These are phyloP conservation scores for Monosporascus sp. DNA, from an alignment of 2,329 filamentous ascomycete species.

Conservation along the genomic window DNA sequence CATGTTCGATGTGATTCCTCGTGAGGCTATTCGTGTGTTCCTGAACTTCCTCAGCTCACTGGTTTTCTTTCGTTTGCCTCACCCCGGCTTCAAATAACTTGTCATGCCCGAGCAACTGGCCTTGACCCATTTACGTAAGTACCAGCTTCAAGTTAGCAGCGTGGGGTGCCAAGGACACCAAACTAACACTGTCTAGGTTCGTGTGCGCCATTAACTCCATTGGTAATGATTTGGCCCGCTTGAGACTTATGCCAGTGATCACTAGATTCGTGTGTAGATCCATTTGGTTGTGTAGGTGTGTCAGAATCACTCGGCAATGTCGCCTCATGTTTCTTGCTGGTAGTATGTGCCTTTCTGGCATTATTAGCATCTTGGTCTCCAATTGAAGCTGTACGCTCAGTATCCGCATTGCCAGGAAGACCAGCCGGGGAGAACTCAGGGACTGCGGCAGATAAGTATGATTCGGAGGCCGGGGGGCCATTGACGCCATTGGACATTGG, in stretches of 20 bases:
- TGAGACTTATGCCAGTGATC: neutral
- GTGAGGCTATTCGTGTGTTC: neutral
- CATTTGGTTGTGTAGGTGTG: neutral
- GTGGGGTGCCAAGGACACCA: neutral
- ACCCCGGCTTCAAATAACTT: neutral
- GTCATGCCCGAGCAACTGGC: no score
- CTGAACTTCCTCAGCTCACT: neutral
- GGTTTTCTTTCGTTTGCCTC: neutral
- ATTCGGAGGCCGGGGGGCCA: slow-evolving; percentile 21
- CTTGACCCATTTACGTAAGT: neutral
- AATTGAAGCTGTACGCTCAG: neutral
- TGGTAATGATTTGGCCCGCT: neutral
- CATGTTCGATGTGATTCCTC: neutral
- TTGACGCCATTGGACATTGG: slow-evolving; percentile 22
- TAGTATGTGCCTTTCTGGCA: neutral
- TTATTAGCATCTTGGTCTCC: neutral
- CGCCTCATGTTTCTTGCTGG: neutral
- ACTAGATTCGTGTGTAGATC: neutral
- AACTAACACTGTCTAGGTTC: neutral
- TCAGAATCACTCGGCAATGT: neutral
- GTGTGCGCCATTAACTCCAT: neutral
- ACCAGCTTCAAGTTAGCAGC: neutral
- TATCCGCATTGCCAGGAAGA: neutral
- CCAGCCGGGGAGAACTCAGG: slow-evolving; percentile 53
- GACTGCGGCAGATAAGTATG: slow-evolving; percentile 57